Evolutionary conservation across 805 yeast genomes (phyloP).

Genomic region (Blastobotrys americana): DNA sequence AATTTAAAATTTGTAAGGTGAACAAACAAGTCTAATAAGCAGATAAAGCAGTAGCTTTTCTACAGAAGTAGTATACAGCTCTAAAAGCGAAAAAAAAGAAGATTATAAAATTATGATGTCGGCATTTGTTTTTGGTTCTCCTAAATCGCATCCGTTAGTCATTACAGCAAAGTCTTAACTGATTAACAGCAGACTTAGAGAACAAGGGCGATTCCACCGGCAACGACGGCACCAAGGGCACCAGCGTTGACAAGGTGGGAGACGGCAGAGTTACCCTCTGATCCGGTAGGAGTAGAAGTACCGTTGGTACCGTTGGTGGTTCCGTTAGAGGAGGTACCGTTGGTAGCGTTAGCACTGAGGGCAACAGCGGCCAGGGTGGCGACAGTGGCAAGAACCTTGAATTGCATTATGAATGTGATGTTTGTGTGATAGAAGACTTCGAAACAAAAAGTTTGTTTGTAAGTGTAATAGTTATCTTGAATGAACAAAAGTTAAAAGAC

Average conservation of each 20-base stretch:
- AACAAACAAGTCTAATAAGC: no score
- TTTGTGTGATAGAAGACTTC: not conserved
- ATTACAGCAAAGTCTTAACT: not conserved
- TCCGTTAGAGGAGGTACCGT: constrained; percentile 16
- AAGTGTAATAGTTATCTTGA: not conserved
- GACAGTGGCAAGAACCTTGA: constrained; percentile 24
- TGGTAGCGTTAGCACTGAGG: constrained; percentile 15
- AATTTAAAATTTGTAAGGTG: no score
- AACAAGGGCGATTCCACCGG: constrained; percentile 34
- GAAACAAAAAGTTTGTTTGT: not conserved
- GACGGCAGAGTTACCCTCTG: constrained; percentile 25
- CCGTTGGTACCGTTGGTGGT: constrained; percentile 18
- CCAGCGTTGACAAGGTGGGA: constrained; percentile 32
- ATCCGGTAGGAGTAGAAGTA: constrained; percentile 24
- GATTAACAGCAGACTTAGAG: constrained; percentile 23
- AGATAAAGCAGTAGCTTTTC: no score
- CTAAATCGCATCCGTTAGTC: not conserved
- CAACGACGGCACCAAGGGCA: constrained; percentile 34
- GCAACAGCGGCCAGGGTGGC: constrained; percentile 26
- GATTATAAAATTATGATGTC: not conserved
- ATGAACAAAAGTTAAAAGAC: not conserved
- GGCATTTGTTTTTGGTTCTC: not conserved
- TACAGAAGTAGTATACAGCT: not conserved
- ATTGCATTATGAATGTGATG: constrained; percentile 25
- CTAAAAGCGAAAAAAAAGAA: not conserved